phyloP scores from a whole-genome alignment of 148 eudicot genomes.

The Rhododendron ferrugineum region DNA sequence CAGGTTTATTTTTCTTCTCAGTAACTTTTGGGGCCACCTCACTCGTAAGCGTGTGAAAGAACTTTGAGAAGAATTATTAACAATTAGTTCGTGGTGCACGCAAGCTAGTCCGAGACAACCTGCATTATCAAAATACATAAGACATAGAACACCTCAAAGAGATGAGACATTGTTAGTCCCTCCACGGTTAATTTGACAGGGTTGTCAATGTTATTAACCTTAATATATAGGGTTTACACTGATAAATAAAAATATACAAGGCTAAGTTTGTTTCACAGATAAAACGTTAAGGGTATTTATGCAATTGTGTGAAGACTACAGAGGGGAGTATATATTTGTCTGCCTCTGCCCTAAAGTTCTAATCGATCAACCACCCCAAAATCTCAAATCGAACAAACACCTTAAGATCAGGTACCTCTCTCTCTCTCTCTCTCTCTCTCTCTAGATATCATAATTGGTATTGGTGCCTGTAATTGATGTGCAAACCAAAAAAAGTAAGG shows the following conservation, averaged over 20 bases:
- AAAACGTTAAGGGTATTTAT: background rate
- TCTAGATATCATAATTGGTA: background rate
- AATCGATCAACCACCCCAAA: background rate
- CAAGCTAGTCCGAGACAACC: too few species aligned
- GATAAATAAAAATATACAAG: background rate
- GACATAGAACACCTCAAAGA: background rate
- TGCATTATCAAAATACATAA: background rate
- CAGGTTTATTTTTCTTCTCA: too few species aligned
- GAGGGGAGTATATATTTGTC: background rate
- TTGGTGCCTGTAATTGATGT: background rate
- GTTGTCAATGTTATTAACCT: background rate
- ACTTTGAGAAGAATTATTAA: too few species aligned
- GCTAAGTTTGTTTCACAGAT: background rate
- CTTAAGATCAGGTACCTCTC: background rate
- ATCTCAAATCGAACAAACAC: background rate
- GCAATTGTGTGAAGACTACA: background rate
- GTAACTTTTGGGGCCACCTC: too few species aligned
- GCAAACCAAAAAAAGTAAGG: background rate
- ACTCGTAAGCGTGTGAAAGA: too few species aligned
- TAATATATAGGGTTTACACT: background rate
- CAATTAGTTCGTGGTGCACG: too few species aligned
- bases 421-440: background rate
- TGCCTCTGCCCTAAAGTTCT: background rate
- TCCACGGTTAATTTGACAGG: background rate
- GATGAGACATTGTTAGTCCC: background rate